Evolutionary conservation across 2,329 filamentous ascomycete species (phyloP), one percentile per base, ranked within the genome.

Genomic region (Phyllosticta citribraziliensis): DNA sequence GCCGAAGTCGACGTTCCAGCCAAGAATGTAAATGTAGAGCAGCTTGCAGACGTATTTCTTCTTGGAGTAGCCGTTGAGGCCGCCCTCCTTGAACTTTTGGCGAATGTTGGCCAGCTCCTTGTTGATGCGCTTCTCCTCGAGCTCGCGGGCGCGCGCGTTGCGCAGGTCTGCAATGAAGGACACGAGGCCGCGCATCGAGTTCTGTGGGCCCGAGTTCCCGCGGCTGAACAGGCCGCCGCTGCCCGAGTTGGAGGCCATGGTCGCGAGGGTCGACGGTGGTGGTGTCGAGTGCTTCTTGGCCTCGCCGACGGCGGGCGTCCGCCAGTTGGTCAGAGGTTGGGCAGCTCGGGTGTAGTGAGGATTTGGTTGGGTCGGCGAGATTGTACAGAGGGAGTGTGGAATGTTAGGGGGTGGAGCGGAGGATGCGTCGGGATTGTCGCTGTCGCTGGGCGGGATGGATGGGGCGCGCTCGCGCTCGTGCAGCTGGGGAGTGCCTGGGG

Each of bases 31-130:
- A 70, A 99, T 97, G 75, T 99, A 99, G 64, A 99, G 82, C 67
- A 99, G 85, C 86, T 99, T 99, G 89, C 94, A 99, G 67, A 99
- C 94, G 74, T 99, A 99, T 88, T 99, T 99, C 84, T 99, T 99
- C 82, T 95, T 97, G 80, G 97, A 91, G 73, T 99, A 99, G 66
- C 94, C 95, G 72, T 88, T 96, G 62, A 99, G 80, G 72, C 83
- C 94, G 66, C 91, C 92, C 74, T 94, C 89, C 83, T 96, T 96
- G 81, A 97, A 99, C 78, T 97, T 97, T 78, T 97, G 91, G 71
- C 91, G 86, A 74, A 99, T 99, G 73, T 99, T 99, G 72, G 94
- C 94, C 74, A 99, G 79, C 79, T 99, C 94, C 80, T 99, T 99
- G 77, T 99, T 99, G 79, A 99, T 97, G 72, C 94, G 85, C 82